phyloP scores from a whole-genome alignment of 2,329 filamentous ascomycete species.

The Fonsecaea nubica region DNA sequence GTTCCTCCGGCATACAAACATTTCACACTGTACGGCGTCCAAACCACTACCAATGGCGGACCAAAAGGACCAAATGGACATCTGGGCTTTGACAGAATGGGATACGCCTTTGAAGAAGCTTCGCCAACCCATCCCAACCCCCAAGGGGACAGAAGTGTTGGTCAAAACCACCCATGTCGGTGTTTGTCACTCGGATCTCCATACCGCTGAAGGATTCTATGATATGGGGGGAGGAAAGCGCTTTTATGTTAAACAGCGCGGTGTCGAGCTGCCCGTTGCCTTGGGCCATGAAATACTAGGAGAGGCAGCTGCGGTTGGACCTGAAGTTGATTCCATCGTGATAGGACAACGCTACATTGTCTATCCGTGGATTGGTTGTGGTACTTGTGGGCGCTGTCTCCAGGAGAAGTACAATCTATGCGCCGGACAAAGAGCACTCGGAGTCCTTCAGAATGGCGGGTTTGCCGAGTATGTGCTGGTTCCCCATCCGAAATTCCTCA shows the following conservation, averaged over 20 bases:
- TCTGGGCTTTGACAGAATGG: conserved; percentile 23
- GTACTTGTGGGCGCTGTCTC: conserved; percentile 21
- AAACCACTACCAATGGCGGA: not conserved
- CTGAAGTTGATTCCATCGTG: not conserved
- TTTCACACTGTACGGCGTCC: not conserved
- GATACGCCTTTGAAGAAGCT: conserved; percentile 30
- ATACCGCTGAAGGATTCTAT: conserved; percentile 58
- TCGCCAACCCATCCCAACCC: conserved; percentile 10
- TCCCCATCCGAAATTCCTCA: conserved; percentile 31
- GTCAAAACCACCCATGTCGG: conserved; percentile 25
- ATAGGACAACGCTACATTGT: conserved; percentile 21
- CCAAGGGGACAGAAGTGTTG: conserved; percentile 11
- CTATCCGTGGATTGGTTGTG: conserved; percentile 26
- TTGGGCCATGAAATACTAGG: conserved; percentile 30
- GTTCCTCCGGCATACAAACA: not conserved
- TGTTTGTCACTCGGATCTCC: conserved; percentile 46
- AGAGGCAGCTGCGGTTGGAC: conserved; percentile 9
- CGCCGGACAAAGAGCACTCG: conserved; percentile 70
- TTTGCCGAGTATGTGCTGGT: conserved; percentile 32
- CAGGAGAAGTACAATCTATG: conserved; percentile 68
- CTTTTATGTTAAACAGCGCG: conserved; percentile 20
- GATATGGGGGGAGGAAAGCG: conserved; percentile 40
- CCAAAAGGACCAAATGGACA: conserved; percentile 27
- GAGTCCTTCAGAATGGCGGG: conserved; percentile 56
- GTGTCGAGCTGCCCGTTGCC: conserved; percentile 20